phyloP scores from a whole-genome alignment of 2,329 filamentous ascomycete species.

The Venturiaceae sp. region DNA sequence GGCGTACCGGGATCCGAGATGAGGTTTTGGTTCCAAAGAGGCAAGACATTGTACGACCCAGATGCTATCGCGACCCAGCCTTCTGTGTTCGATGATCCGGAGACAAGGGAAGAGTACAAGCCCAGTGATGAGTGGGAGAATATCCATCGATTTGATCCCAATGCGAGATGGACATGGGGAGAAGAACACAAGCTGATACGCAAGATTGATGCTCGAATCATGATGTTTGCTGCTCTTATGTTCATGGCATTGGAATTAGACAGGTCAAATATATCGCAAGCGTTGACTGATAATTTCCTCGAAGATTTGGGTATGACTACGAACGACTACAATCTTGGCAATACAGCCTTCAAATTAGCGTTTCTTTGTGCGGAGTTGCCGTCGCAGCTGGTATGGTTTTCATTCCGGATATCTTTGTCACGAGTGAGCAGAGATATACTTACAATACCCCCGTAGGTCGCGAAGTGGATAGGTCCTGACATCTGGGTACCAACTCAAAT shows the following conservation, averaged over 20 bases:
- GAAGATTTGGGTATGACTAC: slow-evolving; percentile 15
- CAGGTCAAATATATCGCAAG: slow-evolving; percentile 15
- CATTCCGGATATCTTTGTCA: too few relatives aligned
- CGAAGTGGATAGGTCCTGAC: slow-evolving; percentile 17
- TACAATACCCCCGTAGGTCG: neutral
- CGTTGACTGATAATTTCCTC: slow-evolving; percentile 16
- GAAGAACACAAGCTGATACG: slow-evolving; percentile 15
- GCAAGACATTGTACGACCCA: slow-evolving; percentile 9
- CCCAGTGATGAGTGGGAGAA: slow-evolving; percentile 6
- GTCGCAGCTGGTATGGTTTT: slow-evolving; percentile 16
- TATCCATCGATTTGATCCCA: neutral
- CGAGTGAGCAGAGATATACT: too few relatives aligned
- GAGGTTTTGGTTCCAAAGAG: slow-evolving; percentile 18
- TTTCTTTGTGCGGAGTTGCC: slow-evolving; percentile 17
- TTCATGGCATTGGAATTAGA: slow-evolving; percentile 41
- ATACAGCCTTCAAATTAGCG: slow-evolving; percentile 14
- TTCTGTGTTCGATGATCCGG: slow-evolving; percentile 12
- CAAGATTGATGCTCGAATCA: slow-evolving; percentile 23
- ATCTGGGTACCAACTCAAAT: slow-evolving; percentile 35
- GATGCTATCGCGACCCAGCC: slow-evolving; percentile 13
- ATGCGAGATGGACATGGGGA: neutral
- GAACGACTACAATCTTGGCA: slow-evolving; percentile 17
- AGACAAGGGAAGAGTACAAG: slow-evolving; percentile 10
- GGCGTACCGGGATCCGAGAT: neutral
- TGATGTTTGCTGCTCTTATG: slow-evolving; percentile 33